A percentile compares a stretch with the other conserved stretches of the same genome.
phyloP scores from a whole-genome alignment of 768 basidiomycete species.

The Multifurca ochricompacta region DNA sequence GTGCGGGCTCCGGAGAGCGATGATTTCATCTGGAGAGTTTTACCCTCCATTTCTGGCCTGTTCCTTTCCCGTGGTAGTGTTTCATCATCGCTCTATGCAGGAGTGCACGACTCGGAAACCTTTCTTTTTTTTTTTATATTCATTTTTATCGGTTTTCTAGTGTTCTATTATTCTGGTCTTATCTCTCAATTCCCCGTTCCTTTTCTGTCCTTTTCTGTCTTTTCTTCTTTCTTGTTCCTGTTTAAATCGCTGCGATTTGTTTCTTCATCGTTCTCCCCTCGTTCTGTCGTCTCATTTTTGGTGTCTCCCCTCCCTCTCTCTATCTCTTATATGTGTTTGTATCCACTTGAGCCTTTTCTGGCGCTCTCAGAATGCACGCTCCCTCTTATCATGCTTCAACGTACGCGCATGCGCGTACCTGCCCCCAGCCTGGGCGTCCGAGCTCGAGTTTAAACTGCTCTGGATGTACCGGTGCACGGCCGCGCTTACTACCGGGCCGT shows the following conservation, averaged over 20 bases:
- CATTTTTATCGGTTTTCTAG: neutral
- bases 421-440: slow-evolving; percentile 10
- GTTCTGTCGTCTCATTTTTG: neutral
- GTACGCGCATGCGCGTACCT: too few relatives aligned
- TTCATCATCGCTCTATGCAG: neutral
- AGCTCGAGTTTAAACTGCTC: slow-evolving; percentile 5
- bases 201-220: neutral
- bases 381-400: neutral
- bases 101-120: neutral
- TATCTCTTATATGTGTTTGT: slow-evolving; percentile 8
- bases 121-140: too few relatives aligned
- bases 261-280: neutral
- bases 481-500: slow-evolving; percentile 16
- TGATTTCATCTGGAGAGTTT: neutral
- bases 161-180: neutral
- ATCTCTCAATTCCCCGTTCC: too few relatives aligned
- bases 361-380: slow-evolving; percentile 2
- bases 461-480: slow-evolving; percentile 11
- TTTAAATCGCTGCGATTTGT: too few relatives aligned
- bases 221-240: slow-evolving; percentile 7
- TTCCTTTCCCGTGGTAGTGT: neutral
- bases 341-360: neutral
- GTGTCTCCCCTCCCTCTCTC: neutral
- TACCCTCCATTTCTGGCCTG: neutral
- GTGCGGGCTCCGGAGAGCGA: slow-evolving; percentile 16